Evolutionary conservation across 2,329 filamentous ascomycete species (phyloP).

Genomic region (Botrytis aclada): DNA sequence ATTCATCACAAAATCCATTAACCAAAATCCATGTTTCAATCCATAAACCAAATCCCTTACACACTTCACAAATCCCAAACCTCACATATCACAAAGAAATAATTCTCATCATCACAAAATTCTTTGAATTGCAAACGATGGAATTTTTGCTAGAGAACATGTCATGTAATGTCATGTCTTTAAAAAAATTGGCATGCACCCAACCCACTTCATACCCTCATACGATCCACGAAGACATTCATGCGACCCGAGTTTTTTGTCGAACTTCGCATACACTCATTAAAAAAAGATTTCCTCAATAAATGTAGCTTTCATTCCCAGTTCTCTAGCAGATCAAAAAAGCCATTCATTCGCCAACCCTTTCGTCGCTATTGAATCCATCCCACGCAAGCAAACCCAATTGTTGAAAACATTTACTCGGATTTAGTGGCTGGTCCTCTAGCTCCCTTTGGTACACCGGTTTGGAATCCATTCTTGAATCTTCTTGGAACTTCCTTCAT

Average conservation of each 20-base stretch:
- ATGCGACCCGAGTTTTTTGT: slow-evolving; percentile 4
- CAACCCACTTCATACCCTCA: slow-evolving; percentile 9
- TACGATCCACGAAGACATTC: neutral
- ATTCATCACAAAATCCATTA: neutral
- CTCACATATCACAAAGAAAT: neutral
- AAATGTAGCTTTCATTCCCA: slow-evolving; percentile 10
- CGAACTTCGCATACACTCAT: slow-evolving; percentile 14
- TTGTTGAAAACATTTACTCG: slow-evolving; percentile 38
- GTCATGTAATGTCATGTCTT: slow-evolving; percentile 22
- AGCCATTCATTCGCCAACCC: slow-evolving; percentile 24
- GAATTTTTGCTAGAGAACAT: slow-evolving; percentile 36
- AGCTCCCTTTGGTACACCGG: slow-evolving; percentile 79
- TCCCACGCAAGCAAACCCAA: slow-evolving; percentile 31
- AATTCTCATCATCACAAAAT: neutral
- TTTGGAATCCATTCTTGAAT: slow-evolving; percentile 98
- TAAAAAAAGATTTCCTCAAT: slow-evolving; percentile 8
- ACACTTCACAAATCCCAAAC: neutral
- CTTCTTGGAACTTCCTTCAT: slow-evolving; percentile 87
- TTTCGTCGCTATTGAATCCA: slow-evolving; percentile 33
- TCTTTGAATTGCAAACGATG: slow-evolving; percentile 33
- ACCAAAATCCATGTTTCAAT: neutral
- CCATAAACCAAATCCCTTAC: neutral
- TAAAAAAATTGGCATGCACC: slow-evolving; percentile 5
- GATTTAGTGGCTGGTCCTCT: slow-evolving; percentile 54
- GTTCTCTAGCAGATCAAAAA: slow-evolving; percentile 18